A percentile compares a stretch with the other conserved stretches of the same genome.
Conservation (phyloP, 2,329 filamentous ascomycete species). For the Magnaporthales sp. region DNA sequence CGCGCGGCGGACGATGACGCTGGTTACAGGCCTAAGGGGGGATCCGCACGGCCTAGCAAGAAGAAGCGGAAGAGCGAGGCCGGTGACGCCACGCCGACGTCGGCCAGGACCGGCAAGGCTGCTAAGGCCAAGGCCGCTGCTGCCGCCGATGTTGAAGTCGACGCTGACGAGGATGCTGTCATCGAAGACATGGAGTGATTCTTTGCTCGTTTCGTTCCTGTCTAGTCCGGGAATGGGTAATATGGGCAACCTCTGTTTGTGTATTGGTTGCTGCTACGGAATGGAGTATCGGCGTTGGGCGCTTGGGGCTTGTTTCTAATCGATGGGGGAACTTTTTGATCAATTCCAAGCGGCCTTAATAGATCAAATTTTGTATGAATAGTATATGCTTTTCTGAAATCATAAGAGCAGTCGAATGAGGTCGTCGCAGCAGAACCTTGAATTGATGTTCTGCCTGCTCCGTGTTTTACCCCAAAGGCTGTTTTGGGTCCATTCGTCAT, state of each 20-base stretch:
- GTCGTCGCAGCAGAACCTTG: not conserved
- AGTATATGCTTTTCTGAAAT: not conserved
- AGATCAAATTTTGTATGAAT: not conserved
- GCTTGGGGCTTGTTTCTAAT: not conserved
- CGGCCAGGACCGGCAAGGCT: conserved; percentile 15
- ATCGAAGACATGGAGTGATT: conserved; percentile 11
- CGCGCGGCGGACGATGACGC: conserved; percentile 43
- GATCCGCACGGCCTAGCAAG: conserved; percentile 43
- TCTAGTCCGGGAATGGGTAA: not conserved
- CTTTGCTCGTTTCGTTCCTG: not conserved
- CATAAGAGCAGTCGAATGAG: not conserved
- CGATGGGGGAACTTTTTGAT: not conserved
- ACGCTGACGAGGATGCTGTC: conserved; percentile 1
- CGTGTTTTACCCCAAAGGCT: not conserved
- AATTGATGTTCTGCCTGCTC: not conserved
- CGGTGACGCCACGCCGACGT: conserved; percentile 18
- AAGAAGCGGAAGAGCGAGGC: conserved; percentile 50
- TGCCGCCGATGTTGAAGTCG: conserved; percentile 19
- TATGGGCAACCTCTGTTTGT: not conserved
- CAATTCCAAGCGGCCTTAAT: not conserved
- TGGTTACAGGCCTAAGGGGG: conserved; percentile 51
- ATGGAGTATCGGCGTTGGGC: not conserved
- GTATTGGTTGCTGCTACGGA: not conserved
- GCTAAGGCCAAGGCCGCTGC: conserved; percentile 18
- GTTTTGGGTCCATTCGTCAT: not conserved